Conservation (phyloP, 2,329 filamentous ascomycete species). For the Neophaeococcomyces mojaviensis region DNA sequence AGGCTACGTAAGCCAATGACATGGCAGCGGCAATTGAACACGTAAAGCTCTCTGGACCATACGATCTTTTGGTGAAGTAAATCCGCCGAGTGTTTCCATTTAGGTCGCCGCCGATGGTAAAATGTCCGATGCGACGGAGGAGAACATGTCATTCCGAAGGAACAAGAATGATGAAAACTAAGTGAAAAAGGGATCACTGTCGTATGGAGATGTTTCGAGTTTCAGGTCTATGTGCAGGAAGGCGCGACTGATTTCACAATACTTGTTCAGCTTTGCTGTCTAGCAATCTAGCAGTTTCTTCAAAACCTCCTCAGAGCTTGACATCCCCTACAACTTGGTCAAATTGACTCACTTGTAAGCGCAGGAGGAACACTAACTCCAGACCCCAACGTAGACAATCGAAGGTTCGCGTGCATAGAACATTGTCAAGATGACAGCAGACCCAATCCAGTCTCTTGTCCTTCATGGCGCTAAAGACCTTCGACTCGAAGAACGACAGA, state of each 20-base stretch:
- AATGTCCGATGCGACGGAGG: neutral
- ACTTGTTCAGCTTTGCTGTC: too few species aligned
- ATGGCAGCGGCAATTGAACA: conserved; percentile 2
- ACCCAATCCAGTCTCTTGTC: conserved; percentile 37
- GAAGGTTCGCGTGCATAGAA: neutral
- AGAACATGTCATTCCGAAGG: neutral
- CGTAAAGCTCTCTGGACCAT: neutral
- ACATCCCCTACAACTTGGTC: neutral
- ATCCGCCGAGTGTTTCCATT: conserved; percentile 6
- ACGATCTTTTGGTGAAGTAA: neutral
- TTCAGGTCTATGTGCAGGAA: too few species aligned
- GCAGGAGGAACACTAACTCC: neutral
- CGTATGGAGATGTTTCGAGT: too few species aligned
- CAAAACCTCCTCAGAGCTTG: neutral
- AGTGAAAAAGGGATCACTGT: too few species aligned
- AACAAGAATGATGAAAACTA: neutral
- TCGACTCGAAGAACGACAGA: conserved; percentile 46
- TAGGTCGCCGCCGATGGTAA: neutral
- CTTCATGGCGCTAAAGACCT: conserved; percentile 56
- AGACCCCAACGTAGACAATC: neutral
- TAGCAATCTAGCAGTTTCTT: neutral
- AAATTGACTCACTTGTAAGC: neutral
- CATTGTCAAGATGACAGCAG: neutral
- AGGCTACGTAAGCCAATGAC: neutral
- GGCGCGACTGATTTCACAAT: too few species aligned